Evolutionary conservation across 2,329 filamentous ascomycete species (phyloP).

Genomic region (Aspergillus novofumigatus): DNA sequence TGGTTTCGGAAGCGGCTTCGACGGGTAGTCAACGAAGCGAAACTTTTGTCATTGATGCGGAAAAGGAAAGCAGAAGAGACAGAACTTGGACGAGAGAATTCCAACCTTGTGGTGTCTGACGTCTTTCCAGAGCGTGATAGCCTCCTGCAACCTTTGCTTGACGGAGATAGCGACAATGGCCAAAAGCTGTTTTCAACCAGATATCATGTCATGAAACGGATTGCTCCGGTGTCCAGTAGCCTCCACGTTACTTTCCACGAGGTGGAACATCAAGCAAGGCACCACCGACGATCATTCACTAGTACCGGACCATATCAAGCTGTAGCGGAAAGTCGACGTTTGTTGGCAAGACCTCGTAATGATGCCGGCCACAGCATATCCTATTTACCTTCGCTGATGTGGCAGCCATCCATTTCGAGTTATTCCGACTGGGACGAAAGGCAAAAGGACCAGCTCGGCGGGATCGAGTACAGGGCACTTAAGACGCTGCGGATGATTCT

Average conservation of each 20-base stretch:
- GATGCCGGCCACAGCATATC: conserved; percentile 29
- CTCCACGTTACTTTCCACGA: conserved; percentile 30
- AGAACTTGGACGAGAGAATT: not conserved
- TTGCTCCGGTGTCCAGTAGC: conserved; percentile 6
- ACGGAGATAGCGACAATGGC: not conserved
- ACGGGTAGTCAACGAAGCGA: conserved; percentile 67
- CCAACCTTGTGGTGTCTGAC: not conserved
- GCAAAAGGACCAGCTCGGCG: conserved; percentile 86
- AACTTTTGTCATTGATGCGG: conserved; percentile 56
- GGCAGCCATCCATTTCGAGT: conserved; percentile 80
- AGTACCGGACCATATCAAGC: conserved; percentile 13
- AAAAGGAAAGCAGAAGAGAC: conserved; percentile 25
- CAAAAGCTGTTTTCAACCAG: not conserved
- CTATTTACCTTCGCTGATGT: conserved; percentile 80
- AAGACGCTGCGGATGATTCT: conserved; percentile 77
- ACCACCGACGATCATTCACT: conserved; percentile 17
- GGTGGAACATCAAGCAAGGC: conserved; percentile 10
- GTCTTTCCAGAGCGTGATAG: not conserved
- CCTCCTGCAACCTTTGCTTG: conserved; percentile 6
- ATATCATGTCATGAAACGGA: conserved; percentile 6
- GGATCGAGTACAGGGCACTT: conserved; percentile 86
- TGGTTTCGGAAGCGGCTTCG: conserved; percentile 97
- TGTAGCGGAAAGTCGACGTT: conserved; percentile 12
- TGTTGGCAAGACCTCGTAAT: not conserved
- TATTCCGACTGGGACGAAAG: conserved; percentile 88